A percentile compares a stretch with the other conserved stretches of the same genome.
Evolutionary conservation across 805 yeast species (phyloP).

Genomic region (Ogataea naganishii): DNA sequence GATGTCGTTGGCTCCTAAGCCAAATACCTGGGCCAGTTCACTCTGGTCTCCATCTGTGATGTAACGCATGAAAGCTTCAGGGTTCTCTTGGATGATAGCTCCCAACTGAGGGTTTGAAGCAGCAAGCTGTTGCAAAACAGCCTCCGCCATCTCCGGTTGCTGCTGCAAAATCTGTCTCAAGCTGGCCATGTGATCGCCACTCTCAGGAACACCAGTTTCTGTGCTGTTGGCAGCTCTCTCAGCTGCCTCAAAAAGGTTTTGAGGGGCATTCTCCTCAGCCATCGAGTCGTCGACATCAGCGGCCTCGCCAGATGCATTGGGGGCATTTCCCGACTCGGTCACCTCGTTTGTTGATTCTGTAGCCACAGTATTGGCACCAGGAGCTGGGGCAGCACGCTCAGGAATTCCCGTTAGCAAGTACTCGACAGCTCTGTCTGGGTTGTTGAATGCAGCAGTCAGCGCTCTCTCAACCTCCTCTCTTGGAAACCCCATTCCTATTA

Average conservation of each 20-base stretch:
- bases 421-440: conserved; percentile 97
- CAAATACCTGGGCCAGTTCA: conserved; percentile 37
- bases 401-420: conserved; percentile 88
- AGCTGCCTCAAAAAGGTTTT: conserved; percentile 49
- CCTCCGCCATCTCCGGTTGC: conserved; percentile 83
- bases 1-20: conserved; percentile 28
- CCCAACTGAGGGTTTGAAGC: conserved; percentile 81
- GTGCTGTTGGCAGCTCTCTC: conserved; percentile 24
- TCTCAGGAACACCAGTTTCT: conserved; percentile 17
- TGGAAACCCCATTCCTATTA: conserved; percentile 95
- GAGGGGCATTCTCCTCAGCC: conserved; percentile 16
- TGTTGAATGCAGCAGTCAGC: conserved; percentile 88
- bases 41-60: conserved; percentile 55
- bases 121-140: conserved; percentile 73
- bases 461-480: conserved; percentile 85
- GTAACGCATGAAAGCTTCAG: conserved; percentile 80
- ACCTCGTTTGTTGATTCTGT: conserved; percentile 15
- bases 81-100: conserved; percentile 68
- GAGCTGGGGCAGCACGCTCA: conserved; percentile 29
- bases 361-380: conserved; percentile 7
- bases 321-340: conserved; percentile 8
- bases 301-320: conserved; percentile 20
- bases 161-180: conserved; percentile 73
- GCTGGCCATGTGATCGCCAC: conserved; percentile 36
- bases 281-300: conserved; percentile 2